Evolutionary conservation across 1,284 basidiomycete species (phyloP), one percentile per base, ranked within the genome.

Genomic region (Moesziomyces globuligerus): DNA sequence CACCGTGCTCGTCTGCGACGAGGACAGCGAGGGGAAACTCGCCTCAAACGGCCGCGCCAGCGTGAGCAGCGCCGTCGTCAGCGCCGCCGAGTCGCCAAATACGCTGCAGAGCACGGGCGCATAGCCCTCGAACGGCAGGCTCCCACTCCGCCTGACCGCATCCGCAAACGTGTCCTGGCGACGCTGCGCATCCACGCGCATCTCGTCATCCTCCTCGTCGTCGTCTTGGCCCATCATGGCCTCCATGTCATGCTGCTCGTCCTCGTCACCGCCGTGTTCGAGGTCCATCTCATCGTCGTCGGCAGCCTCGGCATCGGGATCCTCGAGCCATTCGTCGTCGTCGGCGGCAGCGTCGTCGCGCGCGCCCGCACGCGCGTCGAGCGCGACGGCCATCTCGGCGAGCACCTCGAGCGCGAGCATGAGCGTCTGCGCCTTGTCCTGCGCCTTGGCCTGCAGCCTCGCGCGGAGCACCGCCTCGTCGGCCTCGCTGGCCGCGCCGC

Each of bases 391-490:
- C 54, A 79, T 49, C 52, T 81, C 79, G 15, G 77, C 75, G 2
- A 80, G 38, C 5, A 79, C 52, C 39, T 81, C 79, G 23, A 80
- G 49, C 17, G 78, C 74, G 11, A 80, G 65, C 56, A 72, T 62
- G 15, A 70, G 29, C 15, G 62, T 77, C 28, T 76, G 71, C 21
- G 69, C 55, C 40, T 69, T 69, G 36, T 75, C 75, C 39, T 68
- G 59, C 4, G 74, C 75, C 23, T 64, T 67, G 9, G 43, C 58
- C 40, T 69, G 58, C 55, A 64, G 59, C 43, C 64, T 70, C 0
- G 59, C 52, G 4, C 55, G 42, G 36, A 62, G 26, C 11, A 42
- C 49, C 15, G 64, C 39, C 15, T 67, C 66, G 26, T 69, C 56
- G 3, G 34, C 69, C 3, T 51, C 43, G 41, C 46, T 50, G 1